phyloP scores from a whole-genome alignment of 352 stramenopile genomes.

The Phytophthora nicotianae region DNA sequence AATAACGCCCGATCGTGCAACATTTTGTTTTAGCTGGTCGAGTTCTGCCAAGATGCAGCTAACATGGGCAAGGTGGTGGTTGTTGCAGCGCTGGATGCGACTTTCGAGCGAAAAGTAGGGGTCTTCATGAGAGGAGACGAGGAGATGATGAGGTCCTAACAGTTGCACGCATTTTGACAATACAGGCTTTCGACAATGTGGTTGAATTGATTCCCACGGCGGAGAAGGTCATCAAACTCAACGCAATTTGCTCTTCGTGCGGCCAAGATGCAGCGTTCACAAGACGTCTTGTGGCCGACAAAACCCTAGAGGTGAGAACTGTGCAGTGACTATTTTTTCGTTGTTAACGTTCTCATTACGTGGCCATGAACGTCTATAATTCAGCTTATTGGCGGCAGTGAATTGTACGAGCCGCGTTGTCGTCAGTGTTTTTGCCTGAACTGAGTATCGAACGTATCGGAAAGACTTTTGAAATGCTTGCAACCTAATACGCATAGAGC shows the following conservation, averaged over 20 bases:
- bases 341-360: conserved; percentile 1
- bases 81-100: conserved; percentile 75
- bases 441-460: too few relatives aligned
- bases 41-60: conserved; percentile 77
- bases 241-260: conserved; percentile 82
- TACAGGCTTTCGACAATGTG: conserved; percentile 74
- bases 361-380: background rate
- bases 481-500: background rate
- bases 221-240: conserved; percentile 86
- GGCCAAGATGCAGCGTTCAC: conserved; percentile 84
- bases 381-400: conserved; percentile 77
- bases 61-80: conserved; percentile 82
- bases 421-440: conserved; percentile 69
- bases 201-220: conserved; percentile 74
- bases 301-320: conserved; percentile 64
- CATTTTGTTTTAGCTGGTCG: conserved; percentile 51
- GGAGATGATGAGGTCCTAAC: background rate
- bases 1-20: conserved; percentile 16
- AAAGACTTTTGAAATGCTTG: background rate
- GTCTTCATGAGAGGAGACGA: background rate
- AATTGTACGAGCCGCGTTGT: conserved; percentile 83
- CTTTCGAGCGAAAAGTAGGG: conserved; percentile 74
- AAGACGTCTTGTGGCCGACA: conserved; percentile 68
- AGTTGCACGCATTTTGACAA: background rate
- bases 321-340: background rate